Evolutionary conservation across 164 flowering plant genomes (phyloP).

Genomic region (Aristolochia contorta): DNA sequence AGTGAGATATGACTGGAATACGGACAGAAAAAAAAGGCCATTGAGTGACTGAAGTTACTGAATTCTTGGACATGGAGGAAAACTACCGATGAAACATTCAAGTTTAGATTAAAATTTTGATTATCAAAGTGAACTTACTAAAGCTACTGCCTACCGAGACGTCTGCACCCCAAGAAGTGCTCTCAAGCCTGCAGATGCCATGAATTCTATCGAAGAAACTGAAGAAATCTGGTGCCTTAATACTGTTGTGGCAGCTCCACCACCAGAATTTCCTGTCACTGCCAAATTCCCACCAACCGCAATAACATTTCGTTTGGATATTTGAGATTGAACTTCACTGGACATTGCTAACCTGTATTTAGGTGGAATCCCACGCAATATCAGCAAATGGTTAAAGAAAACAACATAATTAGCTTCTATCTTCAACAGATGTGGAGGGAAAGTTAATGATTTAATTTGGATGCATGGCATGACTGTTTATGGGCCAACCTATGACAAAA

Average conservation of each 20-base stretch:
- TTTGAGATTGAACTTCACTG: constrained; percentile 69
- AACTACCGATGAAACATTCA: not conserved
- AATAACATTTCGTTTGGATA: constrained; percentile 59
- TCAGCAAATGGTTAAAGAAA: not conserved
- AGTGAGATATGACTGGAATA: constrained; percentile 48
- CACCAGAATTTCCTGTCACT: constrained; percentile 62
- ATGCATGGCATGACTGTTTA: too few relatives aligned
- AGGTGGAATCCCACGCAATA: not conserved
- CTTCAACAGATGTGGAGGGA: too few relatives aligned
- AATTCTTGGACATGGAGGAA: not conserved
- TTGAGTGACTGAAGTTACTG: constrained; percentile 3
- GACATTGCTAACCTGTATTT: constrained; percentile 76
- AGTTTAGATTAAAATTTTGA: not conserved
- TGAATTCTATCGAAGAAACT: constrained; percentile 56
- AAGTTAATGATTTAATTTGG: too few relatives aligned
- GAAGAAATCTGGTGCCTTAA: constrained; percentile 69
- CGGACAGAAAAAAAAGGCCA: not conserved
- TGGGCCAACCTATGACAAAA: too few relatives aligned
- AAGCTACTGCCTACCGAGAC: constrained; percentile 48
- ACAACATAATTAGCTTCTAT: not conserved
- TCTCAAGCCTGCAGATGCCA: constrained; percentile 75
- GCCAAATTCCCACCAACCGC: constrained; percentile 75
- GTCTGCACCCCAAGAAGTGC: constrained; percentile 65
- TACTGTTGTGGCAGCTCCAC: constrained; percentile 61
- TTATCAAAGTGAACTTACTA: constrained; percentile 5